Percentiles rank a stretch among this genome's conserved stretches.
Conservation (phyloP, 2,329 filamentous ascomycete species). For the Plectosphaerella cucumerina region DNA sequence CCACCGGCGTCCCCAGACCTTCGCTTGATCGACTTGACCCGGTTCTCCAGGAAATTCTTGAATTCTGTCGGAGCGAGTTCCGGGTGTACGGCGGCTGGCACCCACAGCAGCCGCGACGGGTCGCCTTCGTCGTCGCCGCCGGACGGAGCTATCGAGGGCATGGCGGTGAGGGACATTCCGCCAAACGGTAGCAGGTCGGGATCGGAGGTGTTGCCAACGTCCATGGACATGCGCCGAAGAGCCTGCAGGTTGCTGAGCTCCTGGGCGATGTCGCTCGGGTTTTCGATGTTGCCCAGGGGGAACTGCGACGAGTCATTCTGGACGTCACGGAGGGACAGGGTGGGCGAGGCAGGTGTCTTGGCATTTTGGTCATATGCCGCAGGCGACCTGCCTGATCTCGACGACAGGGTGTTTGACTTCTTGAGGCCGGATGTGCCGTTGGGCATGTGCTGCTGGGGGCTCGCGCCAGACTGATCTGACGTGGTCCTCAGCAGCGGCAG, state of each 20-base stretch:
- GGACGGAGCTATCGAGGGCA: constrained; percentile 68
- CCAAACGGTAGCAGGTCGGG: constrained; percentile 74
- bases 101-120: constrained; percentile 87
- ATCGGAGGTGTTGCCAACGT: constrained; percentile 69
- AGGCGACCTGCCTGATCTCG: constrained; percentile 15
- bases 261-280: constrained; percentile 83
- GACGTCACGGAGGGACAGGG: constrained; percentile 48
- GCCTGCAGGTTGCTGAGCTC: constrained; percentile 91
- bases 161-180: constrained; percentile 59
- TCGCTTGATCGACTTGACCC: constrained; percentile 83
- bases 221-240: constrained; percentile 90
- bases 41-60: constrained; percentile 91
- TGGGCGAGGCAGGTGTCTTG: constrained; percentile 45
- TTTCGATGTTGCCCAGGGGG: constrained; percentile 83
- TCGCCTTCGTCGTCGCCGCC: constrained; percentile 81
- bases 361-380: constrained; percentile 35
- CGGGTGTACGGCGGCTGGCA: constrained; percentile 88
- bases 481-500: constrained; percentile 39
- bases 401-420: constrained; percentile 37
- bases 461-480: constrained; percentile 37
- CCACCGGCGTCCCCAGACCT: constrained; percentile 64
- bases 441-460: constrained; percentile 14
- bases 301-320: constrained; percentile 68
- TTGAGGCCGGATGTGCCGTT: constrained; percentile 17
- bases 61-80: constrained; percentile 95